Percentiles rank a stretch among this genome's conserved stretches.
These are phyloP conservation scores for Sporothrix humicola DNA, from an alignment of 2,329 filamentous ascomycete species.

Conservation along the genomic window DNA sequence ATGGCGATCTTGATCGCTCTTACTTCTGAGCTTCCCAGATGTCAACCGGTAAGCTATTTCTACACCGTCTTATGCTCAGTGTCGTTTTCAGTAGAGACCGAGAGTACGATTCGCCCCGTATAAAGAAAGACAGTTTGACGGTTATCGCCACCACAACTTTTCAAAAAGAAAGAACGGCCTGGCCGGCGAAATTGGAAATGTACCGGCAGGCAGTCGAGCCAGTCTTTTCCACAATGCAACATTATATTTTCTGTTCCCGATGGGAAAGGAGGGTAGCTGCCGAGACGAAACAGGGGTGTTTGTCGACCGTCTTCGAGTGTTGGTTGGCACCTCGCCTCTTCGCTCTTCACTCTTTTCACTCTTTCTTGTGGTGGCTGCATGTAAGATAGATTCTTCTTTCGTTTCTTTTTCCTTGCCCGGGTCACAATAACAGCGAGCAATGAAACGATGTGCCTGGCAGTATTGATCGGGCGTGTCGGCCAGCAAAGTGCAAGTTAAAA, in stretches of 20 bases:
- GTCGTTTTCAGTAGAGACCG: slow-evolving; percentile 6
- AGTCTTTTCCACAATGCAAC: slow-evolving; percentile 2
- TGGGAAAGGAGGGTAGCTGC: slow-evolving; percentile 2
- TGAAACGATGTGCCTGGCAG: slow-evolving; percentile 14
- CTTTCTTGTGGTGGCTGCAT: not conserved
- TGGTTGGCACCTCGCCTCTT: not conserved
- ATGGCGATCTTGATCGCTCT: not conserved
- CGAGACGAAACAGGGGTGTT: slow-evolving; percentile 4
- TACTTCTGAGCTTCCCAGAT: not conserved
- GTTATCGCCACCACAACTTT: not conserved
- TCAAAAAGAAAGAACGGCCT: not conserved
- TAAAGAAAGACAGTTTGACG: not conserved
- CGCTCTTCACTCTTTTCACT: not conserved
- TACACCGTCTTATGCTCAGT: not conserved
- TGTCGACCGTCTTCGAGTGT: not conserved
- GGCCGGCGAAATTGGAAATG: too few relatives aligned
- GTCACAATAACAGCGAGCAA: slow-evolving; percentile 13
- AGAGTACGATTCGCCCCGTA: not conserved
- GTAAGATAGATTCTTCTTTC: not conserved
- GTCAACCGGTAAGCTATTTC: not conserved
- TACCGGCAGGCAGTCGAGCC: not conserved
- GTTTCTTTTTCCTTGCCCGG: not conserved
- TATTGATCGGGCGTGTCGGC: too few relatives aligned
- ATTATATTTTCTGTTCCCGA: too few relatives aligned
- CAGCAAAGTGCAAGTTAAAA: too few relatives aligned